Base-by-base conservation (phyloP, 2,329 filamentous ascomycete genomes). In the Xylariaceae sp. region DNA sequence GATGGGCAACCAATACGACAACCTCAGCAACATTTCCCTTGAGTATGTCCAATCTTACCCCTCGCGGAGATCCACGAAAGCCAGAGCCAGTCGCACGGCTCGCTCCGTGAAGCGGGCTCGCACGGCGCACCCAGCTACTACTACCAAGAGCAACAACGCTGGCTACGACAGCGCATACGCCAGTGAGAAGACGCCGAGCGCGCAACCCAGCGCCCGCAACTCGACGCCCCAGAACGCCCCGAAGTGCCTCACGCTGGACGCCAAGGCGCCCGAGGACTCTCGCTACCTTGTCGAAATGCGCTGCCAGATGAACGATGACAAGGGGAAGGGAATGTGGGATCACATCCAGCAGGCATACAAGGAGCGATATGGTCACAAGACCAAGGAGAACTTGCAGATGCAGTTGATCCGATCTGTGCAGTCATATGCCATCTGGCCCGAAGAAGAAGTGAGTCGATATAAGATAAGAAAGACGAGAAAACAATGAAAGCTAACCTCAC, bases 251-350 rank as follows among this genome's bases (percentile, higher is more conserved):
- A 71, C 66, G 1, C 73, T 83, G 49, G 78, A 77, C 57, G 69
- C 72, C 18, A 74, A 74, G 15, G 79, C 79, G 30, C 78, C 78
- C 1, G 74, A 77, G 1, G 77, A 82, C 39, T 78, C 81, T 60
- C 74, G 74, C 18, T 80, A 72, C 55, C 75, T 85, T 37, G 78
- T 83, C 53, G 72, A 79, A 30, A 74, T 80, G n/a, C 74, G 80
- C 10, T 77, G 76, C 67, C 67, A 76, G 23, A 75, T 78, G 64
- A 71, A 76, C 13, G 66, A 76, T 17, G 74, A 76, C 55, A 81
- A 80, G 65, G 82, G 82, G 13, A 81, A 81, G 63, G 80, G 81
- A 39, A 84, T 84, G 81, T 85, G 82, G 82, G 77, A 81, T 23
- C 74, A 75, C 45, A 83, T 85, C 59, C 75, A 77, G 53, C 68